A percentile compares a stretch with the other conserved stretches of the same genome.
These are phyloP conservation scores for Phytopythium montanum DNA, from an alignment of 352 stramenopile genomes.

Conservation along the genomic window DNA sequence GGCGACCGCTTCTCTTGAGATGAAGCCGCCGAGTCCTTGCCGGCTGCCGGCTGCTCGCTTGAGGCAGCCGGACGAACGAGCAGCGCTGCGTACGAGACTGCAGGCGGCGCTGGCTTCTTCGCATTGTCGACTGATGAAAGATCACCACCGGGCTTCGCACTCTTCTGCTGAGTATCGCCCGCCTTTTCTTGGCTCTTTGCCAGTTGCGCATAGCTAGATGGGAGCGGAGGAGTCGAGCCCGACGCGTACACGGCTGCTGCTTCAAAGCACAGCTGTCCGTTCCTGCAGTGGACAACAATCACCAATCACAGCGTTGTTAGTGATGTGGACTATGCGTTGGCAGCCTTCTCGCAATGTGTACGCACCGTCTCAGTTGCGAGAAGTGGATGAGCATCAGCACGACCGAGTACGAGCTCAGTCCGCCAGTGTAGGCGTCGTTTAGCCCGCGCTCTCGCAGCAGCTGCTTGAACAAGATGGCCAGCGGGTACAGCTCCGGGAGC, in stretches of 20 bases:
- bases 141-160: not conserved
- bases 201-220: constrained; percentile 16
- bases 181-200: not conserved
- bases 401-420: constrained; percentile 90
- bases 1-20: constrained; percentile 1
- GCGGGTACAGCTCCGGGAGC: constrained; percentile 85
- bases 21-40: constrained; percentile 6
- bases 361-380: constrained; percentile 61
- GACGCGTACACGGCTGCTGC: constrained; percentile 64
- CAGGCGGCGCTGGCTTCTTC: constrained; percentile 11
- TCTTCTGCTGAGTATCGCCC: not conserved
- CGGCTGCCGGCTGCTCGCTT: constrained; percentile 26
- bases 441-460: constrained; percentile 85
- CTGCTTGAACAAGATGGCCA: constrained; percentile 90
- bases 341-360: not conserved
- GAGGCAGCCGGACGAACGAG: constrained; percentile 28
- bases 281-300: constrained; percentile 7
- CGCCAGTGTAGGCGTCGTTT: constrained; percentile 91
- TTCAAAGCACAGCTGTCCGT: constrained; percentile 46
- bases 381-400: constrained; percentile 92
- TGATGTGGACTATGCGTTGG: not conserved
- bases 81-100: constrained; percentile 63
- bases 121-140: not conserved
- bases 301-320: not conserved
- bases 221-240: constrained; percentile 38